Conservation (phyloP, 148 eudicot genomes). For the Chenopodium album region DNA sequence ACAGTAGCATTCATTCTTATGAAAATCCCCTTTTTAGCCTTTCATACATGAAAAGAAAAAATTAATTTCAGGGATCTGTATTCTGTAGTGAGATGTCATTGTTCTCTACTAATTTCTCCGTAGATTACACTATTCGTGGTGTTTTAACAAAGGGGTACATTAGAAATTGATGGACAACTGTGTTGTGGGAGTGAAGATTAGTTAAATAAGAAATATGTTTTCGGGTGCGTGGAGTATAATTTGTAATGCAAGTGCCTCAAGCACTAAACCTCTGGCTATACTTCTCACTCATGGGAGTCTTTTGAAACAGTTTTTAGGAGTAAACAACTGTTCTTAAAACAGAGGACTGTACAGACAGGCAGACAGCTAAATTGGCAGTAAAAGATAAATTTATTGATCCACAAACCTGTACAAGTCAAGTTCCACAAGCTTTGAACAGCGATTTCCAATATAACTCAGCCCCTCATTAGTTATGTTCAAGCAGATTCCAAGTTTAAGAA, state of each 20-base stretch:
- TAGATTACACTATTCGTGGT: not conserved
- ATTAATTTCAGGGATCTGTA: not conserved
- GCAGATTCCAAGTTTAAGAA: conserved; percentile 82
- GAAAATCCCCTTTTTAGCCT: not conserved
- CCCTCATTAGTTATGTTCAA: conserved; percentile 76
- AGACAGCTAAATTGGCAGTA: not conserved
- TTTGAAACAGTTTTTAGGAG: not conserved
- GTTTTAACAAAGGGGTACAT: not conserved
- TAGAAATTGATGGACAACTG: not conserved
- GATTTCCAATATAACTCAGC: conserved; percentile 55
- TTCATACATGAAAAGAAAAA: not conserved
- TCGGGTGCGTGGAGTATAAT: not conserved
- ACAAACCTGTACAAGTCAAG: conserved; percentile 85
- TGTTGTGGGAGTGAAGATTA: not conserved
- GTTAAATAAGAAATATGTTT: not conserved
- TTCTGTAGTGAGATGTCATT: not conserved
- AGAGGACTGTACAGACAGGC: no score
- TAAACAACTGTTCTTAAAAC: not conserved
- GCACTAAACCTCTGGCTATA: not conserved
- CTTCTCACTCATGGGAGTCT: not conserved
- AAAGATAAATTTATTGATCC: not conserved
- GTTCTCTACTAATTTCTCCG: not conserved
- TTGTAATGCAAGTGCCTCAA: not conserved
- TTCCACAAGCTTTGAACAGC: conserved; percentile 75
- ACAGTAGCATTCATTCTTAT: not conserved